phyloP scores from a whole-genome alignment of 108 stramenopile species.

The Conticribra guillardii region DNA sequence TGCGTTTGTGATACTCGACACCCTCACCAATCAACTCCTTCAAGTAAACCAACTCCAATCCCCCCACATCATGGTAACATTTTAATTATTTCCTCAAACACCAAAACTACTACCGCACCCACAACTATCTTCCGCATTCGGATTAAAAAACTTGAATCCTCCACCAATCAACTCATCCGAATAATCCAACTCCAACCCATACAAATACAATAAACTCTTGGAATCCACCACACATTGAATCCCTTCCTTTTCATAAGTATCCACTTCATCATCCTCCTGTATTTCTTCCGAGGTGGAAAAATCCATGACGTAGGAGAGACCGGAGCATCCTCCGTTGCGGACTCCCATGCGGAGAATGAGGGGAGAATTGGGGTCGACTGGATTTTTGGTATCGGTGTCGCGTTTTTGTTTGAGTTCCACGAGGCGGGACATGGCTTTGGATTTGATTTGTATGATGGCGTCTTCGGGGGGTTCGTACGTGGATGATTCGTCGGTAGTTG shows the following conservation, averaged over 20 bases:
- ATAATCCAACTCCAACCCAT: constrained; percentile 95
- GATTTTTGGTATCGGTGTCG: constrained; percentile 36
- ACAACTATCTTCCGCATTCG: constrained; percentile 96
- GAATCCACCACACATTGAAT: constrained; percentile 94
- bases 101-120: constrained; percentile 96
- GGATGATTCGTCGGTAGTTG: constrained; percentile 9
- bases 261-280: constrained; percentile 84
- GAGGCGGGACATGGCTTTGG: constrained; percentile 83
- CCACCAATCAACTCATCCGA: constrained; percentile 96
- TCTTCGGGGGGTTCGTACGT: constrained; percentile 72
- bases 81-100: too few relatives aligned
- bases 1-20: constrained; percentile 96
- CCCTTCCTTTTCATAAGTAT: constrained; percentile 64
- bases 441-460: constrained; percentile 74
- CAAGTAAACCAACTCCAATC: constrained; percentile 94
- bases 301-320: constrained; percentile 94
- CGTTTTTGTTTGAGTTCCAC: constrained; percentile 76
- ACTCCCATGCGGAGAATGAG: constrained; percentile 95
- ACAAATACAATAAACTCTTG: constrained; percentile 94
- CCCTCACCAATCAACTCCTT: constrained; percentile 96
- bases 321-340: constrained; percentile 93
- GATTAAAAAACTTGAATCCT: constrained; percentile 96
- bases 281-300: constrained; percentile 81
- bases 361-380: constrained; percentile 27
- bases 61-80: too few relatives aligned